Conservation (phyloP, 768 basidiomycete genomes). For the Suillus fuscotomentosus region DNA sequence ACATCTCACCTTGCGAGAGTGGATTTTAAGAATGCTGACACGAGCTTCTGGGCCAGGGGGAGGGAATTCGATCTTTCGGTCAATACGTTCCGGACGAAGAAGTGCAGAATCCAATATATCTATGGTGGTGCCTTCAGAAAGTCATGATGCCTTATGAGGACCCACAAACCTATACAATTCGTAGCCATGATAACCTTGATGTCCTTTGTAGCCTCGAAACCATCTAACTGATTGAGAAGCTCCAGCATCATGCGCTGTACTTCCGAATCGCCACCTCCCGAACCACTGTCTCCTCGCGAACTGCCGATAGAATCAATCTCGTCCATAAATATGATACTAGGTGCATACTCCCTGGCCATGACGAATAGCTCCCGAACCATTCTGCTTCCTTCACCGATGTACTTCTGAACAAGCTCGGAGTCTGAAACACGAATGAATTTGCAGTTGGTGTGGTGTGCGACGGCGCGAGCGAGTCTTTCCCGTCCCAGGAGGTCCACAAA, state of each 20-base stretch:
- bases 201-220: slow-evolving; percentile 82
- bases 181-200: slow-evolving; percentile 96
- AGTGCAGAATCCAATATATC: slow-evolving; percentile 95
- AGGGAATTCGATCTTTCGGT: slow-evolving; percentile 97
- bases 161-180: slow-evolving; percentile 79
- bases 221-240: slow-evolving; percentile 84
- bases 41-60: slow-evolving; percentile 97
- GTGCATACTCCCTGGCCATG: slow-evolving; percentile 97
- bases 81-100: slow-evolving; percentile 92
- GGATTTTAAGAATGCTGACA: slow-evolving; percentile 95
- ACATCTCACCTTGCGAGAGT: slow-evolving; percentile 79
- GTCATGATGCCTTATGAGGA: background rate
- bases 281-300: slow-evolving; percentile 78
- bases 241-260: slow-evolving; percentile 92
- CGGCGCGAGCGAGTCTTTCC: slow-evolving; percentile 98
- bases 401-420: slow-evolving; percentile 95
- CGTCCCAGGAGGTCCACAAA: slow-evolving; percentile 95
- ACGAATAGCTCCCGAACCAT: slow-evolving; percentile 99
- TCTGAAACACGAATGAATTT: slow-evolving; percentile 96
- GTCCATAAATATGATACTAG: slow-evolving; percentile 99
- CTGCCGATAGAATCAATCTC: slow-evolving; percentile 98
- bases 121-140: slow-evolving; percentile 22
- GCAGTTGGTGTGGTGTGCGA: slow-evolving; percentile 97
- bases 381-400: slow-evolving; percentile 93
- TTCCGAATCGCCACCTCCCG: slow-evolving; percentile 83